Evolutionary conservation across 345 rosid genomes (phyloP).

Genomic region (Pistacia integerrima): DNA sequence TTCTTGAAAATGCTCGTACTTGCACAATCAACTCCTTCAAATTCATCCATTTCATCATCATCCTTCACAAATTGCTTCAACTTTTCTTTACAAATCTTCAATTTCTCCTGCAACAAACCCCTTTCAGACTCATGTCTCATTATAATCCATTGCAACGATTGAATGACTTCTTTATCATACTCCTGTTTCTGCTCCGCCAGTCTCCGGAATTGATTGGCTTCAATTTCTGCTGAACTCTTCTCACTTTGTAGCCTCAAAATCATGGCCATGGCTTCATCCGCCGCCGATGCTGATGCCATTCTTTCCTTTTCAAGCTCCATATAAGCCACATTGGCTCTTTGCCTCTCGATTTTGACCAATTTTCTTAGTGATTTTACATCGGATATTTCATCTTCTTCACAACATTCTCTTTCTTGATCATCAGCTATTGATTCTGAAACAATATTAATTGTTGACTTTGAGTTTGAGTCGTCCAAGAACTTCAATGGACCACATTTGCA

Average conservation of each 20-base stretch:
- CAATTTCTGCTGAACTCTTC: slow-evolving; percentile 61
- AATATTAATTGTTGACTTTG: background rate
- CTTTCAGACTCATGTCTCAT: slow-evolving; percentile 48
- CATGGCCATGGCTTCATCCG: slow-evolving; percentile 87
- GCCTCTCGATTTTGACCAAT: slow-evolving; percentile 64
- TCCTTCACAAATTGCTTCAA: slow-evolving; percentile 23
- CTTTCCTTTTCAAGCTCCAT: slow-evolving; percentile 79
- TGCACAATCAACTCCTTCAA: slow-evolving; percentile 26
- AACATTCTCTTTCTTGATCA: slow-evolving; percentile 30
- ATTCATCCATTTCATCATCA: slow-evolving; percentile 33
- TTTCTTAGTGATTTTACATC: slow-evolving; percentile 55
- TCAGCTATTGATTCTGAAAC: slow-evolving; percentile 18
- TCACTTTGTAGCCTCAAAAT: slow-evolving; percentile 70
- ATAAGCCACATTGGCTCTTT: slow-evolving; percentile 38
- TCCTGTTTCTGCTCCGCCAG: slow-evolving; percentile 59
- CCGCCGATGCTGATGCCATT: slow-evolving; percentile 68
- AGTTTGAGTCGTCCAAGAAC: slow-evolving; percentile 23
- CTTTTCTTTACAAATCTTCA: slow-evolving; percentile 30
- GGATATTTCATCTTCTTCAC: slow-evolving; percentile 54
- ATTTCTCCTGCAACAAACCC: slow-evolving; percentile 34
- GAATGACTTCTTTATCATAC: slow-evolving; percentile 59
- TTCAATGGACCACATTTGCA: slow-evolving; percentile 22
- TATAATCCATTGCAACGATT: slow-evolving; percentile 56
- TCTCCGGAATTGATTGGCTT: slow-evolving; percentile 57
- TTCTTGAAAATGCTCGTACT: slow-evolving; percentile 15